phyloP scores from a whole-genome alignment of 2,329 filamentous ascomycete genomes.

The Colletotrichum neosansevieriae region DNA sequence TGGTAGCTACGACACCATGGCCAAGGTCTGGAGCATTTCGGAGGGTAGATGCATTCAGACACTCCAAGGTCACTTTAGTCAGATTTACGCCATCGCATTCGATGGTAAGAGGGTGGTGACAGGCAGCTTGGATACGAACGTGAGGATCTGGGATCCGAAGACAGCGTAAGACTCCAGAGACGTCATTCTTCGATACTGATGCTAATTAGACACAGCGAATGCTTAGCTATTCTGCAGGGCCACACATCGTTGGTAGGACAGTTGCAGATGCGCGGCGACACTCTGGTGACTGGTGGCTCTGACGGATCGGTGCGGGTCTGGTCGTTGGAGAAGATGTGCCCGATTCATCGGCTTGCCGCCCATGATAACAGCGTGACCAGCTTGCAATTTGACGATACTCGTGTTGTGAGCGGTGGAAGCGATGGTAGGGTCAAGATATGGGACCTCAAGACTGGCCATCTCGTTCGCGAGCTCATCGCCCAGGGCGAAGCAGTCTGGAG shows the following conservation, averaged over 20 bases:
- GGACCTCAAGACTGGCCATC: constrained; percentile 91
- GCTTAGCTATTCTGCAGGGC: constrained; percentile 92
- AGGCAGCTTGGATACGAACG: constrained; percentile 95
- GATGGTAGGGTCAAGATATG: constrained; percentile 99
- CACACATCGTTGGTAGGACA: constrained; percentile 98
- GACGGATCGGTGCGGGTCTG: constrained; percentile 97
- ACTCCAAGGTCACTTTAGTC: constrained; percentile 93
- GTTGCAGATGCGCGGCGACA: constrained; percentile 94
- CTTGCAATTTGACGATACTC: constrained; percentile 94
- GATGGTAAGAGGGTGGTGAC: constrained; percentile 94
- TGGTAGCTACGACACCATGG: constrained; percentile 96
- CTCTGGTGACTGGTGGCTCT: constrained; percentile 93
- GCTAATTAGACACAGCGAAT: constrained; percentile 68
- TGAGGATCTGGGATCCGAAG: constrained; percentile 94
- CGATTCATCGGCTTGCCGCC: constrained; percentile 93
- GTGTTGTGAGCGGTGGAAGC: constrained; percentile 95
- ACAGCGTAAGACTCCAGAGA: constrained; percentile 73
- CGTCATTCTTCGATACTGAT: not conserved
- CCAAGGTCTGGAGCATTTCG: constrained; percentile 97
- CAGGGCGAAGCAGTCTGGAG: constrained; percentile 97
- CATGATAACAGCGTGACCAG: constrained; percentile 99
- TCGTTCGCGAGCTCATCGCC: constrained; percentile 90
- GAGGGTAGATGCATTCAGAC: constrained; percentile 93
- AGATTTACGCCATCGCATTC: constrained; percentile 98
- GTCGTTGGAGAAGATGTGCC: constrained; percentile 90